phyloP scores from a whole-genome alignment of 2,329 filamentous ascomycete species.

The Fusarium newnesense region DNA sequence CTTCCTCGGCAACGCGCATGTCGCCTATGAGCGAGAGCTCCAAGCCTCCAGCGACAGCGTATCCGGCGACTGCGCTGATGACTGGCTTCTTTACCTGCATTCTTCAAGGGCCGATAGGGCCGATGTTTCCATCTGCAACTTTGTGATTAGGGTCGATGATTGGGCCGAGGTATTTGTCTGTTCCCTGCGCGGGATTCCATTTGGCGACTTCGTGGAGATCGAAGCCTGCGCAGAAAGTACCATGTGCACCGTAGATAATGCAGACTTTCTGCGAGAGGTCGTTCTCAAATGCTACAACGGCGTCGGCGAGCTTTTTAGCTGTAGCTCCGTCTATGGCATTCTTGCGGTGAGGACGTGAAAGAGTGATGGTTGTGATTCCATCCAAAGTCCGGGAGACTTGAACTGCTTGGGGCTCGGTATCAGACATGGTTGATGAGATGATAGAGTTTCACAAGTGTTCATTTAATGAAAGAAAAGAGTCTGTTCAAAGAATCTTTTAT shows the following conservation, averaged over 20 bases:
- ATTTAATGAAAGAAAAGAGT: background rate
- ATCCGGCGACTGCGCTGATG: constrained; percentile 10
- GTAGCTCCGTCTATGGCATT: constrained; percentile 13
- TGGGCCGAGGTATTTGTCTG: background rate
- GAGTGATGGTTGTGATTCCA: constrained; percentile 13
- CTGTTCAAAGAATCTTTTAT: background rate
- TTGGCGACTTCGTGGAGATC: constrained; percentile 19
- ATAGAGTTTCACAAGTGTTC: background rate
- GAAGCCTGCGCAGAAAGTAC: constrained; percentile 8
- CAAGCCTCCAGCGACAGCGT: constrained; percentile 1
- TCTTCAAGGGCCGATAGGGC: background rate
- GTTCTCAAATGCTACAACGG: background rate
- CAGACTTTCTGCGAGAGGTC: background rate
- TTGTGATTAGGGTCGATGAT: background rate
- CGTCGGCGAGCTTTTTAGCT: constrained; percentile 7
- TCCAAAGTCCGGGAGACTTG: constrained; percentile 1
- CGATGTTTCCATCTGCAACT: background rate
- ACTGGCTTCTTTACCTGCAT: constrained; percentile 15
- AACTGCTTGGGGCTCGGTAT: background rate
- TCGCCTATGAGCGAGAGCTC: constrained; percentile 17
- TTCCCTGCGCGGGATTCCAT: background rate
- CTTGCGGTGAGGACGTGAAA: constrained; percentile 5
- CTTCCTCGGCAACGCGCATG: constrained; percentile 5
- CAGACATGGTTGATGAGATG: background rate
- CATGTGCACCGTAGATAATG: constrained; percentile 4